Evolutionary conservation across 495 filamentous ascomycete genomes (phyloP), one percentile per base, ranked within the genome.

Genomic region (Neurospora sp.): DNA sequence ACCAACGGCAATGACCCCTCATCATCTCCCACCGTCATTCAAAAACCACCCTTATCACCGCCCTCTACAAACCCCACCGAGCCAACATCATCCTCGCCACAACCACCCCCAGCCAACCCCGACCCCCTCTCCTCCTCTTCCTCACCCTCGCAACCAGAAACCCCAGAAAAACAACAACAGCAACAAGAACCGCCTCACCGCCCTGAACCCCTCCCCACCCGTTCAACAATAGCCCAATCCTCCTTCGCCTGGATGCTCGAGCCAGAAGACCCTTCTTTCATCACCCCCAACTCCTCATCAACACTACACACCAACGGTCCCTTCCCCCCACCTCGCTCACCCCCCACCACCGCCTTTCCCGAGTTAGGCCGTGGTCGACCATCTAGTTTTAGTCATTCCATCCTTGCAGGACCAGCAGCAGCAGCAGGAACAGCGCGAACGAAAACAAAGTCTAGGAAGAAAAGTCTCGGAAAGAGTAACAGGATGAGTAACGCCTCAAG

Each of bases 241-340:
- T 91, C 90, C 9, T 98, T 97, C 79, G 91, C 94, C 12, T 99
- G 94, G 94, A 98, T 99, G 94, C 86, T 99, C 3, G 88, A 89
- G 68, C 85, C 86, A 18, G 86, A 86, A 68, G 77, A 75, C 0
- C 20, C 68, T 3, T 72, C 69, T n/a, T 65, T 16, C 31, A 41
- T 44, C 40, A 14, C 12, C 4, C 40, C 40, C 1, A 41, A 18
- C 39, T 45, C 61, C 35, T 69, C 39, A 18, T 71, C 45, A 39
- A 5, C 45, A 22, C 4, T 42, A 69, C 76, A 9, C 61, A 45
- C 0, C 73, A 72, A 16, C 37, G 74, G 10, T 59, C 76, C 18
- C 70, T 68, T 35, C 69, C 73, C 9, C n/a, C 74, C 22, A 72
- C 71, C 22, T 37, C 74, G 18, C 74, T 77, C 1, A 70, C 79